Evolutionary conservation across 371 early-diverging fungal species (phyloP).

Genomic region (Dichotomocladium elegans): DNA sequence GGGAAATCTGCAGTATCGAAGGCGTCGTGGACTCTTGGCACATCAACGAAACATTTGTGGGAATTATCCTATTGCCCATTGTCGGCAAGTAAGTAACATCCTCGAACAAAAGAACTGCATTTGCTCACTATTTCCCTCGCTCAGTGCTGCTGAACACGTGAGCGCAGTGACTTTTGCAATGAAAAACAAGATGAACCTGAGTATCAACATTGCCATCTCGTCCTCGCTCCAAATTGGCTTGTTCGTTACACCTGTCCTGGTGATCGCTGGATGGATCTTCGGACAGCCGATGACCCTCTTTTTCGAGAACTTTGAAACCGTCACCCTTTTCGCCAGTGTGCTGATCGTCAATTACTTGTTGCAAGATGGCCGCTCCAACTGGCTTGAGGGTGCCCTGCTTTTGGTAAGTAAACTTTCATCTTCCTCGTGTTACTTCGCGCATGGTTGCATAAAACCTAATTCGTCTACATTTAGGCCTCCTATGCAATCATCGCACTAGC

Average conservation of each 20-base stretch:
- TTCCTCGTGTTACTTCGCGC: background rate
- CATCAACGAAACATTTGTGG: constrained; percentile 79
- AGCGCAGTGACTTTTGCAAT: constrained; percentile 82
- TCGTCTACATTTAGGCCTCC: constrained; percentile 23
- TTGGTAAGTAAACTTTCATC: constrained; percentile 33
- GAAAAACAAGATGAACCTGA: constrained; percentile 89
- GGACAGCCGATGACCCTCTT: constrained; percentile 71
- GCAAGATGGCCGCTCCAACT: constrained; percentile 72
- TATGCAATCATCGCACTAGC: constrained; percentile 77
- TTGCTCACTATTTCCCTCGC: background rate
- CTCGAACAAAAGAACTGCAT: background rate
- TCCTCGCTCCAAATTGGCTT: constrained; percentile 89
- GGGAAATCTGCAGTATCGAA: constrained; percentile 56
- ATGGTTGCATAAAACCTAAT: background rate
- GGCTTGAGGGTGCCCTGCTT: constrained; percentile 82
- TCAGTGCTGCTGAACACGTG: constrained; percentile 63
- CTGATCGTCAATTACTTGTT: constrained; percentile 82
- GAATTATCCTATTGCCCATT: constrained; percentile 83
- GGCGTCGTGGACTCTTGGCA: constrained; percentile 65
- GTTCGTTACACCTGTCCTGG: constrained; percentile 83
- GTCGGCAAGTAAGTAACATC: constrained; percentile 62
- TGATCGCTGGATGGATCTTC: constrained; percentile 87
- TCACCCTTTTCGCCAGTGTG: constrained; percentile 80
- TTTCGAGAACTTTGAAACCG: constrained; percentile 83
- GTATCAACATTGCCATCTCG: constrained; percentile 84